Evolutionary conservation across 805 yeast species (phyloP).

Genomic region (Wickerhamiella brachini): DNA sequence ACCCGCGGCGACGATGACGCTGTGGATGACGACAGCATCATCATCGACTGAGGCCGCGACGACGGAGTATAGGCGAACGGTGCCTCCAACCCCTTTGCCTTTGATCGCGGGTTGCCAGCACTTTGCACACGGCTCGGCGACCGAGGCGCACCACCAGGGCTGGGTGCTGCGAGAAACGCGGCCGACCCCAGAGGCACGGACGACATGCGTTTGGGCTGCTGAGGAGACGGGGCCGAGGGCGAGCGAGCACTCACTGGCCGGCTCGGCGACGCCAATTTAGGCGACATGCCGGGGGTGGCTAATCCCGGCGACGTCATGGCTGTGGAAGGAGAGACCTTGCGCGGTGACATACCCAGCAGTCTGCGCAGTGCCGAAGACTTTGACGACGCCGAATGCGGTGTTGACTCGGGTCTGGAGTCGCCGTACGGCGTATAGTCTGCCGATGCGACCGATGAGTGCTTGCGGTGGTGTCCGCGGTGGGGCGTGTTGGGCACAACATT

Average conservation of each 20-base stretch:
- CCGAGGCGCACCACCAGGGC: background rate
- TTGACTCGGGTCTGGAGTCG: background rate
- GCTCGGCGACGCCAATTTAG: background rate
- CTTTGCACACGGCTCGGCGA: background rate
- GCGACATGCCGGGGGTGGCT: background rate
- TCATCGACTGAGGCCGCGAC: conserved; percentile 5
- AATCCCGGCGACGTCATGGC: background rate
- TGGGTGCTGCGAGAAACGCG: background rate
- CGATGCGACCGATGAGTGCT: background rate
- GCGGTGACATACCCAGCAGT: background rate
- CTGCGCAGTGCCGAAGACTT: background rate
- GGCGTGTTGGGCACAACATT: background rate
- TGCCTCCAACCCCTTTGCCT: background rate
- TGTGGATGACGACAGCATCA: background rate
- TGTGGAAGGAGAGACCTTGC: background rate
- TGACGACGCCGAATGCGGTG: background rate
- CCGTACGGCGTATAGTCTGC: background rate
- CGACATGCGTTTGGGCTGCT: background rate
- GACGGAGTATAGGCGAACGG: conserved; percentile 3
- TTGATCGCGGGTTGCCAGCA: background rate
- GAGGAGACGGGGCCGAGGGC: background rate
- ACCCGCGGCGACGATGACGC: background rate
- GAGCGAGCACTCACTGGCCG: background rate
- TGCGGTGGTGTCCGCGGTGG: background rate
- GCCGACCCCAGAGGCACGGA: background rate